Evolutionary conservation across 768 basidiomycete genomes (phyloP), one percentile per base, ranked within the genome.

Genomic region (Xerocomellus chrysenteron): DNA sequence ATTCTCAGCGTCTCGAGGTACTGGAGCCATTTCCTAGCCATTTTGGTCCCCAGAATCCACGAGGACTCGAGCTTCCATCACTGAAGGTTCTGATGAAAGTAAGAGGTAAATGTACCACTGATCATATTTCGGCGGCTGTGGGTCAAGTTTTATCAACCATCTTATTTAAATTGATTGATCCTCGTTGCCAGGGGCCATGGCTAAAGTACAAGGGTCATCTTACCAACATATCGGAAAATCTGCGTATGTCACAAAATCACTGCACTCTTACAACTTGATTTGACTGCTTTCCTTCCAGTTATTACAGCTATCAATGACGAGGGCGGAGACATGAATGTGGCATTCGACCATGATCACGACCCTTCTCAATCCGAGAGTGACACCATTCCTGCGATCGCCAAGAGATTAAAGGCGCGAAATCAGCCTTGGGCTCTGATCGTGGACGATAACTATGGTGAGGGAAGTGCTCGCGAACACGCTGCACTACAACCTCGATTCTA

Each of bases 171-270:
- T 42, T 56, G 41, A 57, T 28, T 42, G 11, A 58, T 26, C 36
- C 14, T 57, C 40, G 24, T 57, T 43, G 53, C 24, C 65, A 92
- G 90, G 97, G 97, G 3, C 92, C 94, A 35, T 99, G 97, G 97
- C 76, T 99, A 61, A 98, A 98, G 77, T 99, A 96, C 78, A 98
- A 98, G 72, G 97, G 92, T 0, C 95, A 98, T 75, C 77, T 98
- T 40, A 88, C 89, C 33, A 98, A 98, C 70, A 97, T 98, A 57
- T 94, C 95, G 4, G 93, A 98, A 74, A 98, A 98, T 72, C 83
- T 95, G 11, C 74, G 93, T 94, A 68, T 66, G 90, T 82, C 36
- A 54, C 16, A 19, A 47, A 32, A 40, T 43, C 33, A 53, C 8
- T 16, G 9, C 35, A 33, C 33, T 47, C 32, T 35, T 16, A 52